Base-by-base conservation (phyloP, 1,139 yeast genomes). In the Pichia sp. region DNA sequence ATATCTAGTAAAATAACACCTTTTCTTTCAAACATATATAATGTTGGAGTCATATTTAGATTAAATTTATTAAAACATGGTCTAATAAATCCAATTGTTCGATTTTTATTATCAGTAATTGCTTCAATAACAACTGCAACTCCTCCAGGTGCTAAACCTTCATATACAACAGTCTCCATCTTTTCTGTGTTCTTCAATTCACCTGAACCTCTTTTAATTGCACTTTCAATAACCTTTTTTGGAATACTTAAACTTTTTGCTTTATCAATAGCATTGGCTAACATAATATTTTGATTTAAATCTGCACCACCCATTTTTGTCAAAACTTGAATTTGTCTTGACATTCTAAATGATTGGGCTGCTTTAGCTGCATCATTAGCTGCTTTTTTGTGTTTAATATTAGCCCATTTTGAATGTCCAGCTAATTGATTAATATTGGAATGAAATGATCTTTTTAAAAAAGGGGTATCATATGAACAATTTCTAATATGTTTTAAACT, bases 341-440 rank as follows among this genome's bases (percentile, higher is more conserved):
- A 85, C 58, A 84, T 70, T 56, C 82, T 77, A 54, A 84, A 83
- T 9, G 90, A 82, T 42, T 80, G 71, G 48, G 80, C 76, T 47
- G 87, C 81, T 58, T 78, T 78, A 51, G 76, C 79, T 16, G 90
- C 87, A 64, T 92, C 98, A 59, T 89, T 87, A 53, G 87, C 87
- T 46, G 95, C 95, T 66, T 92, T 92, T 61, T 87, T 95, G 59
- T 89, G 97, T 59, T 89, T 82, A 54, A 92, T 92, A 44, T 87
- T 87, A 37, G 95, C 87, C 98, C 98, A 92, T 65, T 90, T 92
- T 37, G 87, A 83, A 63, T 92, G 98, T 1, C 98, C 96, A 0
- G 83, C 78, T 7, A 52, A 34, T 45, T 5, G 43, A 29, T 0
- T 41, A 6, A 2, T 48, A 7, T 23, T 54, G 39, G 16, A 26